Percentiles rank a stretch among this genome's conserved stretches.
phyloP scores from a whole-genome alignment of 495 filamentous ascomycete genomes.

The Penicillium antarcticum region DNA sequence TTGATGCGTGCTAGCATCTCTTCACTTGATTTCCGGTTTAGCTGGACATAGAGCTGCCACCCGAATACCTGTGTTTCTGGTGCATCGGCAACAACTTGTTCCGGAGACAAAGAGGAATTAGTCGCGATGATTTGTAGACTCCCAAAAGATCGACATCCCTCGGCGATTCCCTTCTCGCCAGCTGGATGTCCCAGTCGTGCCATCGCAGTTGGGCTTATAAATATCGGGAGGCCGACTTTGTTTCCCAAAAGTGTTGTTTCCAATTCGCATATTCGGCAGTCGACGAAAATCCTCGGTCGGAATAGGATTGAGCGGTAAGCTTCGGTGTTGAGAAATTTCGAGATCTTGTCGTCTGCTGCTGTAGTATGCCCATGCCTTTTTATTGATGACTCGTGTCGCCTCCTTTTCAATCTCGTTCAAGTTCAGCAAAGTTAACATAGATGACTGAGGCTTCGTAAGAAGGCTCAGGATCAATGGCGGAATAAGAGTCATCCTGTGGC shows the following conservation, averaged over 20 bases:
- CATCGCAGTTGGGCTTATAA: conserved; percentile 66
- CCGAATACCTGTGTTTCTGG: conserved; percentile 45
- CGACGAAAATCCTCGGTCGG: conserved; percentile 65
- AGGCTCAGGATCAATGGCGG: too few relatives aligned
- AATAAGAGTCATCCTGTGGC: neutral
- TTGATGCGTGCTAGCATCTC: conserved; percentile 41
- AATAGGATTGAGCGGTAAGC: conserved; percentile 56
- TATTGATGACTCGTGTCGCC: conserved; percentile 49
- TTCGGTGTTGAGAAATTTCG: conserved; percentile 45
- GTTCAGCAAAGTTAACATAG: neutral
- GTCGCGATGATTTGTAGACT: conserved; percentile 45
- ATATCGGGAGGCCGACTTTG: conserved; percentile 54
- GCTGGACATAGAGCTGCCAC: conserved; percentile 76
- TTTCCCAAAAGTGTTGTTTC: conserved; percentile 54
- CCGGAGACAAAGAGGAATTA: conserved; percentile 55
- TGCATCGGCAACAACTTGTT: conserved; percentile 51
- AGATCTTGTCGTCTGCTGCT: conserved; percentile 66
- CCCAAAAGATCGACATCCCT: conserved; percentile 43
- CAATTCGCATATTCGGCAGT: conserved; percentile 52
- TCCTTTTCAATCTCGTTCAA: conserved; percentile 62
- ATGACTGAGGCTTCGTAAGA: too few relatives aligned
- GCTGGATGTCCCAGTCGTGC: conserved; percentile 57
- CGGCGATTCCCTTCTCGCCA: conserved; percentile 61
- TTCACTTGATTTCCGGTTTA: conserved; percentile 55
- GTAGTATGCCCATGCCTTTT: conserved; percentile 72